These are phyloP conservation scores for Blastocystis sp. DNA, from an alignment of 352 stramenopile genomes.

Conservation along the genomic window DNA sequence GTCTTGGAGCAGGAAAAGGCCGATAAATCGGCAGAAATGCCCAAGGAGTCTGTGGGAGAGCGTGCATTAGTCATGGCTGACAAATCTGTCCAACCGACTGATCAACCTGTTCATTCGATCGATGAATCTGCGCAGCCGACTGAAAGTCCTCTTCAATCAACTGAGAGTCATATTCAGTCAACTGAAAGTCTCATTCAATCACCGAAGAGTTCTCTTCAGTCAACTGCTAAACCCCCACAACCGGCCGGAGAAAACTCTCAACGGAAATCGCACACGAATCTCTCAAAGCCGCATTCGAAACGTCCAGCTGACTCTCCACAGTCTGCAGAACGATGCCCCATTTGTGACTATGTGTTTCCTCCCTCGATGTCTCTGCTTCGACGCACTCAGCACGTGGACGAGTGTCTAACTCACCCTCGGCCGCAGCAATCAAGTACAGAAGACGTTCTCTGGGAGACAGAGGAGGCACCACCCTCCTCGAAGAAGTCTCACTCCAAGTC, in stretches of 20 bases:
- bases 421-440: background rate
- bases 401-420: background rate
- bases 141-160: background rate
- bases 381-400: slow-evolving; percentile 3
- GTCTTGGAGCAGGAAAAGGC: background rate
- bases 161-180: background rate
- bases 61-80: background rate
- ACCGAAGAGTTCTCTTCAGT: background rate
- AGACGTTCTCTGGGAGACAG: background rate
- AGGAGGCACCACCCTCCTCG: background rate
- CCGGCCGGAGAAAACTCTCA: background rate
- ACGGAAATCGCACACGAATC: background rate
- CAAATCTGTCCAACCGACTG: background rate
- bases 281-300: background rate
- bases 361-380: background rate
- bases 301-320: background rate
- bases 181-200: background rate
- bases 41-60: background rate
- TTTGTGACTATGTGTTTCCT: background rate
- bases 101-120: too few species aligned
- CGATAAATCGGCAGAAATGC: background rate
- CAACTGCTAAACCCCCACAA: background rate
- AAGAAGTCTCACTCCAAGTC: background rate
- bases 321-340: slow-evolving; percentile 12
- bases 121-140: background rate